Base-by-base conservation (phyloP, 2,329 filamentous ascomycete species). In the Botrytis byssoidea region DNA sequence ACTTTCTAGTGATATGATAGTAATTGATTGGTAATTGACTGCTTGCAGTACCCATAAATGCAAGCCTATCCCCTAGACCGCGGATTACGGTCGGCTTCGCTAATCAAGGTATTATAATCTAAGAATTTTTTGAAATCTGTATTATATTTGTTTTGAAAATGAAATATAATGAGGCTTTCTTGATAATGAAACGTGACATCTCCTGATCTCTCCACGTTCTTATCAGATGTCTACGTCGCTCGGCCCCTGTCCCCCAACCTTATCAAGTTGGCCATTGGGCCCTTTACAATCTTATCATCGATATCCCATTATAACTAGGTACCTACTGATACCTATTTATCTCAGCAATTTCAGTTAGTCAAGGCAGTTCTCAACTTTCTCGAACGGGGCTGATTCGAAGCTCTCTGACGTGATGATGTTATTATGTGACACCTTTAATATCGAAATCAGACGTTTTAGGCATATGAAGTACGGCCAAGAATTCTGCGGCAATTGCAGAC, bases 171-270 rank as follows among this genome's bases (percentile, higher is more conserved):
- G 35, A 35, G 35, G 35, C 5, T 35, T 4, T 35, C n/a, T 57
- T 59, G n/a, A 32, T 44, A 16, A 25, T 29, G 35, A 57, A 57
- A 57, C 51, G 66, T 59, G 48, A 69, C 48, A 69, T 69, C 10
- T 69, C 18, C n/a, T 69, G 48, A 40, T 55, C 65, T 68, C 65
- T 29, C 46, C 46, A 25, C 35, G 37, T 40, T 69, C 66, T 57
- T 57, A 67, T 67, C 46, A 67, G 46, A 67, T 67, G 25, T 67
- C n/a, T 12, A 37, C n/a, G n/a, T 61, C 22, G 22, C 25, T 40
- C 59, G 35, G 61, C 61, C n/a, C n/a, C 40, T 46, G 18, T 22
- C 40, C 40, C 10, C 18, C 61, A 65, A 25, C 59, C 59, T 61
- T 61, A 61, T 61, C 59, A 61, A 37, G 25, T 1, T 32, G n/a